These are phyloP conservation scores for Ceratocystis destructans DNA, from an alignment of 2,329 filamentous ascomycete species.

Conservation along the genomic window DNA sequence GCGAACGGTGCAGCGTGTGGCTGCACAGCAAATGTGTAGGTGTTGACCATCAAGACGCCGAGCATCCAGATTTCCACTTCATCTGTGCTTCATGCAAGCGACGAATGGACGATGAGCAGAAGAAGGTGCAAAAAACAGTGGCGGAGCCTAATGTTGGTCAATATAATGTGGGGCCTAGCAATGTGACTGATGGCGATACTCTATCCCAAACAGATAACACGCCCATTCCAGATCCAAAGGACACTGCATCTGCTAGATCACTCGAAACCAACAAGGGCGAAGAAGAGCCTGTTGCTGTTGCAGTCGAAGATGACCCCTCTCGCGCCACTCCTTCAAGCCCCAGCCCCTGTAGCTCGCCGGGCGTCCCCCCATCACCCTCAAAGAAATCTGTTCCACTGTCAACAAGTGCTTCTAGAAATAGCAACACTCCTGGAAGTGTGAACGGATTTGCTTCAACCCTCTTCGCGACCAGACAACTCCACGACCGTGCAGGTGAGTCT, in stretches of 20 bases:
- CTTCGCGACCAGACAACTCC: constrained; percentile 10
- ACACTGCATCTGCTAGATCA: background rate
- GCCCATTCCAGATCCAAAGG: background rate
- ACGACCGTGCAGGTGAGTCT: constrained; percentile 8
- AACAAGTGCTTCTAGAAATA: constrained; percentile 4
- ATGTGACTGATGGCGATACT: background rate
- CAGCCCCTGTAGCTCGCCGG: background rate
- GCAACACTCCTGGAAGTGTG: background rate
- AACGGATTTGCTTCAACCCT: constrained; percentile 11
- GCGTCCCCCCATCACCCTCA: constrained; percentile 17
- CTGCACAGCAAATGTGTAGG: constrained; percentile 89
- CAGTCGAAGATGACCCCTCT: background rate
- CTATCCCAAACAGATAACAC: background rate
- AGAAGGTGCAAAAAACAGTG: constrained; percentile 34
- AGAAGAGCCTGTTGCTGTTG: background rate
- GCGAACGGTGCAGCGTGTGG: constrained; percentile 90
- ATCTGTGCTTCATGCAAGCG: constrained; percentile 65
- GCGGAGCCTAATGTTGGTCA: constrained; percentile 41
- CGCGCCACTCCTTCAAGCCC: background rate
- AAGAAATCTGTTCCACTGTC: constrained; percentile 20
- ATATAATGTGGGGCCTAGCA: background rate
- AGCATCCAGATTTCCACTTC: constrained; percentile 76
- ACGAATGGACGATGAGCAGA: constrained; percentile 50
- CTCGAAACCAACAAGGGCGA: background rate
- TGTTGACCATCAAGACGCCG: constrained; percentile 64